phyloP scores from a whole-genome alignment of 1,139 yeast genomes.

The Saccharomyces uvarum region DNA sequence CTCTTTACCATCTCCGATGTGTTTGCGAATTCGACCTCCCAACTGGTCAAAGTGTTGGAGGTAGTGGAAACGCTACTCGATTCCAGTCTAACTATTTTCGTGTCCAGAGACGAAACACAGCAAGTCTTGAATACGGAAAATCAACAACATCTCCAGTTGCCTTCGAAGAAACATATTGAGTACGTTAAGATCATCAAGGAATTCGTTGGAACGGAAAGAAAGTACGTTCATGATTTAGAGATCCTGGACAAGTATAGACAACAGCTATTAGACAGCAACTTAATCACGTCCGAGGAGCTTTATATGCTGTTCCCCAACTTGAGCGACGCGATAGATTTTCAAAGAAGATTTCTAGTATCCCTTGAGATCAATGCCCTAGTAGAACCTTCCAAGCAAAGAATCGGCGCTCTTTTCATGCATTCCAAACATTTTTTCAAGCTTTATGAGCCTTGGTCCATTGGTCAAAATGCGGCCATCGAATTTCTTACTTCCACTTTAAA shows the following conservation, averaged over 20 bases:
- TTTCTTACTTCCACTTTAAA: constrained; percentile 50
- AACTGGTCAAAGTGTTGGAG: constrained; percentile 60
- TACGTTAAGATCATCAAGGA: constrained; percentile 66
- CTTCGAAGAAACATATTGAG: constrained; percentile 14
- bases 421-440: constrained; percentile 78
- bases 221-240: constrained; percentile 86
- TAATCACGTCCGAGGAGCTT: constrained; percentile 70
- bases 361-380: constrained; percentile 79
- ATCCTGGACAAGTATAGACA: constrained; percentile 58
- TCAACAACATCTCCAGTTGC: constrained; percentile 3
- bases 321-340: constrained; percentile 79
- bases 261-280: constrained; percentile 57
- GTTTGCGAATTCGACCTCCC: constrained; percentile 74
- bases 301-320: constrained; percentile 84
- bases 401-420: constrained; percentile 81
- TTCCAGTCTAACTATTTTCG: constrained; percentile 39
- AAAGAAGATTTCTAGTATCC: constrained; percentile 80
- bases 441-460: constrained; percentile 85
- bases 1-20: constrained; percentile 87
- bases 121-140: constrained; percentile 14
- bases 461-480: constrained; percentile 80
- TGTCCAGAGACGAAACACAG: constrained; percentile 18
- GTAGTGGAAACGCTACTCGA: constrained; percentile 62
- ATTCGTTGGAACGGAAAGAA: constrained; percentile 80
- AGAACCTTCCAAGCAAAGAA: constrained; percentile 68